Base-by-base conservation (phyloP, 768 basidiomycete genomes). In the Suillus occidentalis region DNA sequence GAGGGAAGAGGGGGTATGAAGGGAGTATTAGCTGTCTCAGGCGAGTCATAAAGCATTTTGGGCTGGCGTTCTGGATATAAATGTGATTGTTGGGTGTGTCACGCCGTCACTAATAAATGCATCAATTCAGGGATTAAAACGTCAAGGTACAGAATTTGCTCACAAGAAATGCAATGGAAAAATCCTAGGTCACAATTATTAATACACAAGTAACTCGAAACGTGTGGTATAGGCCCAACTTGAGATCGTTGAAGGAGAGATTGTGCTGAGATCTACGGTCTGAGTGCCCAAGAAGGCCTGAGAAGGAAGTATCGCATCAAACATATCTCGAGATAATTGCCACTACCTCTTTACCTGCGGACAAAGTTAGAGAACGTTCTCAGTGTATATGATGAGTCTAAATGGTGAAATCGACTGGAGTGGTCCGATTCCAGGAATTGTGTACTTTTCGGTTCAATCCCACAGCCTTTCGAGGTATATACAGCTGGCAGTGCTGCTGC, bases 1-100 rank as follows among this genome's bases (percentile, higher is more conserved):
- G 67, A 80, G 50, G 77, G 74, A 6, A 73, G 70, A 63, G 83
- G 82, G 47, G 75, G 80, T 74, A 67, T 75, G 69, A 67, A 84
- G 66, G 64, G 82, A 75, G 65, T 83, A 75, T 50, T 71, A 13
- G 68, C 68, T 14, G 72, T 69, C 25, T 75, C 72, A 34, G 76
- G 75, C 57, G 69, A 67, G 52, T 76, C 75, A 49, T 67, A 76
- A 14, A 76, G 49, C 75, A 76, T 76, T 18, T 52, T 63, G 25
- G 63, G 12, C 60, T 63, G 66, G 34, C 61, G 58, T 65, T 22
- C 50, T 62, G 53, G 69, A 69, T 77, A 77, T 69, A 69, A 67
- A 42, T 69, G 65, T 68, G 65, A 60, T 45, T 39, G 57, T 69
- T 49, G 67, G 68, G 60, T 69, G 25, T 59, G 72, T 63, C 69